A percentile compares a stretch with the other conserved stretches of the same genome.
These are phyloP conservation scores for Rhodofomes roseus DNA, from an alignment of 1,284 basidiomycete genomes.

Conservation along the genomic window DNA sequence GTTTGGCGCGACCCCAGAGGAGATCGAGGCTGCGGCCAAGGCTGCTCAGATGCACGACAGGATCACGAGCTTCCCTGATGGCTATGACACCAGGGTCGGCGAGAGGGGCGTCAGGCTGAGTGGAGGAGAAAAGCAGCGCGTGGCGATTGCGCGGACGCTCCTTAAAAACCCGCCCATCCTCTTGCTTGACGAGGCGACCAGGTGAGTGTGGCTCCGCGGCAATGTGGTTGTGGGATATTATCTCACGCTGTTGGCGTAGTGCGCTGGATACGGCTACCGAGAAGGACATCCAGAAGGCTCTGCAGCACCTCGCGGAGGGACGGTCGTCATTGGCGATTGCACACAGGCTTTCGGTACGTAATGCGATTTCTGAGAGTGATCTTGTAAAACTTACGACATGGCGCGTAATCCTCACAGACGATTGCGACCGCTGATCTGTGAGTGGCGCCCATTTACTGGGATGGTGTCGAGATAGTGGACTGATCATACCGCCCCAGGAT, in stretches of 20 bases:
- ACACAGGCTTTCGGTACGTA: constrained; percentile 71
- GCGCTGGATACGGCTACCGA: constrained; percentile 83
- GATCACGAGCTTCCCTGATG: constrained; percentile 76
- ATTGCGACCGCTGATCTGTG: constrained; percentile 75
- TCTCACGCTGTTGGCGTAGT: constrained; percentile 32
- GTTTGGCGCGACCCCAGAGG: constrained; percentile 61
- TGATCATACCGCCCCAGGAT: constrained; percentile 47
- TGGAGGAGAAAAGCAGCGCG: constrained; percentile 82
- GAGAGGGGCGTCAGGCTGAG: constrained; percentile 81
- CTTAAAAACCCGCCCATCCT: constrained; percentile 84
- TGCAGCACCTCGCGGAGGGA: constrained; percentile 68
- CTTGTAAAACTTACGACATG: constrained; percentile 12
- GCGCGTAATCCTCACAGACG: constrained; percentile 40
- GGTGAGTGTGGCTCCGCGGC: constrained; percentile 33
- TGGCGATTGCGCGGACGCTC: constrained; percentile 84
- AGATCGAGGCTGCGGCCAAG: constrained; percentile 69
- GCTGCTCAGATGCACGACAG: constrained; percentile 83
- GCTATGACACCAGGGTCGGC: constrained; percentile 75
- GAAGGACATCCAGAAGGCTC: constrained; percentile 79
- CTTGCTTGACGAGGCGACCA: constrained; percentile 80
- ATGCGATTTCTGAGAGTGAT: constrained; percentile 4
- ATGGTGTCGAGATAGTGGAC: constrained; percentile 1
- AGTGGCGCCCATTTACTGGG: constrained; percentile 21
- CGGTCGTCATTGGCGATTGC: constrained; percentile 79
- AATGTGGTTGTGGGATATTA: background rate